These are phyloP conservation scores for Populus nigra DNA, from an alignment of 345 rosid species.

Conservation along the genomic window DNA sequence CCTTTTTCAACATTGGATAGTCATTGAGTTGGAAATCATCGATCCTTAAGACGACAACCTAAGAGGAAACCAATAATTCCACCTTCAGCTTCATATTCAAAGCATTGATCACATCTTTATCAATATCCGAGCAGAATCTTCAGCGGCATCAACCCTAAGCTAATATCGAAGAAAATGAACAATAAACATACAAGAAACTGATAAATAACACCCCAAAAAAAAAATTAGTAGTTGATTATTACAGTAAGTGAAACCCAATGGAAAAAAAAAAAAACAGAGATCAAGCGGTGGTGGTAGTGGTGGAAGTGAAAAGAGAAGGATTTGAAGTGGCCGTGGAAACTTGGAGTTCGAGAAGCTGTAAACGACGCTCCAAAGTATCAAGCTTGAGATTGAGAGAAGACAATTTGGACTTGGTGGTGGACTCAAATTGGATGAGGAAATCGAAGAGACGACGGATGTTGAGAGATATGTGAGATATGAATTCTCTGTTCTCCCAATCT, in stretches of 20 bases:
- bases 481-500: conserved; percentile 99
- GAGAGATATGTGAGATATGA: conserved; percentile 94
- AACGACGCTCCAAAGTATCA: conserved; percentile 78
- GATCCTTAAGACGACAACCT: no score
- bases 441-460: conserved; percentile 98
- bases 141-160: no score
- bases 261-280: not conserved
- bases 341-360: conserved; percentile 87
- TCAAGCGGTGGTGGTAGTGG: conserved; percentile 37
- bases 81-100: no score
- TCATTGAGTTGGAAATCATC: no score
- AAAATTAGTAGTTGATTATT: no score
- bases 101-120: no score
- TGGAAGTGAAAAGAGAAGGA: conserved; percentile 55
- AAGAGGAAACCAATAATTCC: no score
- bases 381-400: conserved; percentile 83
- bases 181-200: no score
- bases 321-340: conserved; percentile 85
- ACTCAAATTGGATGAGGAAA: conserved; percentile 92
- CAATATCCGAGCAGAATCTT: no score
- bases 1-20: no score
- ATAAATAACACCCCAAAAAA: no score
- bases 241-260: not conserved
- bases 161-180: no score
- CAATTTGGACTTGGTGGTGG: conserved; percentile 86